phyloP scores from a whole-genome alignment of 305 asterid genomes.

The Plantago lanceolata region DNA sequence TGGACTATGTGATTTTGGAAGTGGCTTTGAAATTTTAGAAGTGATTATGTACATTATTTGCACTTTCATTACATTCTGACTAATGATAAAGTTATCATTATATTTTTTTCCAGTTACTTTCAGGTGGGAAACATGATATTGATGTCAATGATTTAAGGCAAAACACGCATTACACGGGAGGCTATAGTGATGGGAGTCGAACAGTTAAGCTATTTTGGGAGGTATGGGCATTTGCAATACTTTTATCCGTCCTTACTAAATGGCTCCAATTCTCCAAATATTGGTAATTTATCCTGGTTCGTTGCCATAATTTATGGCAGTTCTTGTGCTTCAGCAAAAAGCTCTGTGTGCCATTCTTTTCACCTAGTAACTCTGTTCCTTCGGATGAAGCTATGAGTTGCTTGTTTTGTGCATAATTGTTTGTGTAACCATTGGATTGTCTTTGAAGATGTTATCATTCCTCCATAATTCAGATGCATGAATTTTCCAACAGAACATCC shows the following conservation, averaged over 20 bases:
- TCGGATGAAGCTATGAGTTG: not conserved
- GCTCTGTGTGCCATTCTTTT: not conserved
- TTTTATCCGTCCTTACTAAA: constrained; percentile 14
- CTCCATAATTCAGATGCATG: constrained; percentile 3
- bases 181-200: constrained; percentile 82
- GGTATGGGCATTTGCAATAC: constrained; percentile 42
- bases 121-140: constrained; percentile 93
- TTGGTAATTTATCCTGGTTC: constrained; percentile 18
- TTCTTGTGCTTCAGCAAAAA: constrained; percentile 4
- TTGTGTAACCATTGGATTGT: constrained; percentile 1
- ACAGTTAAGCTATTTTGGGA: constrained; percentile 89
- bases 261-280: not conserved
- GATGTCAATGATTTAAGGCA: constrained; percentile 81
- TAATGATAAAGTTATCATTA: not conserved
- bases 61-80: constrained; percentile 26
- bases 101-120: constrained; percentile 54
- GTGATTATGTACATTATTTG: constrained; percentile 9
- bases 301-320: constrained; percentile 15
- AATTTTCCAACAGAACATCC: not conserved
- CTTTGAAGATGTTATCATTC: not conserved
- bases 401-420: not conserved
- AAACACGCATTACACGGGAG: constrained; percentile 86
- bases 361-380: constrained; percentile 4
- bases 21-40: constrained; percentile 16
- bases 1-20: constrained; percentile 14